Percentiles rank a stretch among this genome's conserved stretches.
These are phyloP conservation scores for Orobanche coerulescens DNA, from an alignment of 257 asterid species.

Conservation along the genomic window DNA sequence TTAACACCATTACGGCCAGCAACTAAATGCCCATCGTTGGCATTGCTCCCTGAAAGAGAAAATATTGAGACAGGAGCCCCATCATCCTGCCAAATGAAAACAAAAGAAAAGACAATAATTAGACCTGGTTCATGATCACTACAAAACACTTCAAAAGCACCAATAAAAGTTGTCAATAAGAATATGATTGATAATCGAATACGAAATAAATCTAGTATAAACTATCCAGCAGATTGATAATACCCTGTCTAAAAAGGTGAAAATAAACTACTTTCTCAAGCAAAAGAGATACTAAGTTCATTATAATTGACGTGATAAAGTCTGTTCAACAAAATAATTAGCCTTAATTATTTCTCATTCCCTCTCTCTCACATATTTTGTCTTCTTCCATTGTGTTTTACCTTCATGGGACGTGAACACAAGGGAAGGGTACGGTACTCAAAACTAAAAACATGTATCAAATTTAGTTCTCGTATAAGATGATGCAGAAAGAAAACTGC, in stretches of 20 bases:
- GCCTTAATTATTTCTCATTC: background rate
- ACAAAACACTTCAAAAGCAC: conserved; percentile 1
- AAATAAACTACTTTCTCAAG: conserved; percentile 1
- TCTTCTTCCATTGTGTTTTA: background rate
- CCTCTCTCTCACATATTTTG: background rate
- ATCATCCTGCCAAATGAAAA: conserved; percentile 57
- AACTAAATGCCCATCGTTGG: conserved; percentile 80
- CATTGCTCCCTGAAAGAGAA: conserved; percentile 81
- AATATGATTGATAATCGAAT: conserved; percentile 6
- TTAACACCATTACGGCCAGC: conserved; percentile 99
- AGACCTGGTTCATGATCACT: conserved; percentile 5
- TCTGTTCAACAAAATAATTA: background rate
- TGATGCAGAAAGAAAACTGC: background rate
- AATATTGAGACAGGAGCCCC: conserved; percentile 94
- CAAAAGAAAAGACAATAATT: conserved; percentile 7
- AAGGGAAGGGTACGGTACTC: conserved; percentile 16
- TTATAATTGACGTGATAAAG: background rate
- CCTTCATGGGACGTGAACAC: background rate
- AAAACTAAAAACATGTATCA: conserved; percentile 2
- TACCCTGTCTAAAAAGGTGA: conserved; percentile 8
- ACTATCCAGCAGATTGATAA: conserved; percentile 13
- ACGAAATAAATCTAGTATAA: conserved; percentile 7
- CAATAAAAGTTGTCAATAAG: background rate
- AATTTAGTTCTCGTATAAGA: background rate
- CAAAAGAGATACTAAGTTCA: background rate